Percentiles rank a stretch among this genome's conserved stretches.
These are phyloP conservation scores for Ceratobasidium sp. DNA, from an alignment of 1,284 basidiomycete genomes.

Conservation along the genomic window DNA sequence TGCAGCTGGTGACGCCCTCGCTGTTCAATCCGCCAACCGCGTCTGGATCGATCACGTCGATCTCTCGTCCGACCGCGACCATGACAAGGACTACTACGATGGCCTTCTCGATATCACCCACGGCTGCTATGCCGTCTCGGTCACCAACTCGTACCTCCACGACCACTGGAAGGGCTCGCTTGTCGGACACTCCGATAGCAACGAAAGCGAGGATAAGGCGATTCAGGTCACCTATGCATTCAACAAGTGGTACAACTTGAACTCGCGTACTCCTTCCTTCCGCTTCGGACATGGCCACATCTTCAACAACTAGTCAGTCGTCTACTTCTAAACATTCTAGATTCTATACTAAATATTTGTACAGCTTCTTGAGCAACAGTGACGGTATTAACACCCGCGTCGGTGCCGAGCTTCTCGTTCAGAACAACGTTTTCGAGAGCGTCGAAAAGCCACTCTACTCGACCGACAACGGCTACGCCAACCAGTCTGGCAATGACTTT, in stretches of 20 bases:
- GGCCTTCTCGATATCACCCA: constrained; percentile 55
- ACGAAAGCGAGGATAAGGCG: constrained; percentile 52
- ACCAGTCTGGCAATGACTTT: constrained; percentile 19
- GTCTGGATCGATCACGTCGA: constrained; percentile 66
- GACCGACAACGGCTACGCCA: constrained; percentile 29
- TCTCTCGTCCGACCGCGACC: constrained; percentile 50
- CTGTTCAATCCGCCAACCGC: constrained; percentile 60
- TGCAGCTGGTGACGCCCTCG: constrained; percentile 58
- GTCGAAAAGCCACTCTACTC: constrained; percentile 51
- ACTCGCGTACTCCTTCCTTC: constrained; percentile 54
- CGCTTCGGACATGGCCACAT: constrained; percentile 56
- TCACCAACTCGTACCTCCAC: constrained; percentile 63
- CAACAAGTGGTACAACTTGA: constrained; percentile 31
- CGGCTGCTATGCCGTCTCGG: constrained; percentile 57
- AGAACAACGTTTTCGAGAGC: constrained; percentile 61
- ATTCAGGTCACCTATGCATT: constrained; percentile 45
- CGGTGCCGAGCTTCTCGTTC: constrained; percentile 55
- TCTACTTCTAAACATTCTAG: background rate
- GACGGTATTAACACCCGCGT: constrained; percentile 48
- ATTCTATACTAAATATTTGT: background rate
- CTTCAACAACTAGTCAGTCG: constrained; percentile 28
- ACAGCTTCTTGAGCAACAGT: constrained; percentile 54
- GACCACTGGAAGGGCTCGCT: constrained; percentile 64
- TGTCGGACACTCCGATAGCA: constrained; percentile 64
- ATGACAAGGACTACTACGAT: constrained; percentile 55